Evolutionary conservation across 192 early-diverging fungal species (phyloP).

Genomic region (Backusella australiensis): DNA sequence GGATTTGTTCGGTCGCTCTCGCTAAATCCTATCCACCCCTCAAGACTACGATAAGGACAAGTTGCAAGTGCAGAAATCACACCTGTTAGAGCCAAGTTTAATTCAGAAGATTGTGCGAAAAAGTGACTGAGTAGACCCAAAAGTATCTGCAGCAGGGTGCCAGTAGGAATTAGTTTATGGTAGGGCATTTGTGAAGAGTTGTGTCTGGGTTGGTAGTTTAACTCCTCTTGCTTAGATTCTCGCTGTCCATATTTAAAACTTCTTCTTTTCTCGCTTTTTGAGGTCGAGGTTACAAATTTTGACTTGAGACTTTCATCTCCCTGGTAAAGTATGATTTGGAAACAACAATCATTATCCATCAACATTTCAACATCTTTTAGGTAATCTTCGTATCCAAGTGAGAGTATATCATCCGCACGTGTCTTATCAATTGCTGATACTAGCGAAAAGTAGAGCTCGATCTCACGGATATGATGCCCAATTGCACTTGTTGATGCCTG

Average conservation of each 20-base stretch:
- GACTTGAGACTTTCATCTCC: background rate
- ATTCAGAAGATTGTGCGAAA: constrained; percentile 82
- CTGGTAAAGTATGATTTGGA: constrained; percentile 18
- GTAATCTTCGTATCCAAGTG: constrained; percentile 55
- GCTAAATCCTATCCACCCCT: constrained; percentile 66
- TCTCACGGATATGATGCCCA: constrained; percentile 57
- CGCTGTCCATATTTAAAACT: constrained; percentile 53
- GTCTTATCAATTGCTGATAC: constrained; percentile 50
- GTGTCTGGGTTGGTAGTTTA: constrained; percentile 19
- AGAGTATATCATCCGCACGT: constrained; percentile 38
- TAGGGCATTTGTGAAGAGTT: constrained; percentile 19
- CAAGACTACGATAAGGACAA: constrained; percentile 70
- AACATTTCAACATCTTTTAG: constrained; percentile 49
- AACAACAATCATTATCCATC: constrained; percentile 50
- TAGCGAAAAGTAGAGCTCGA: constrained; percentile 56
- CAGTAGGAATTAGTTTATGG: constrained; percentile 45
- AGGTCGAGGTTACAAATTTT: constrained; percentile 9
- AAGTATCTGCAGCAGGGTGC: constrained; percentile 68
- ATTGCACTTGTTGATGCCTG: constrained; percentile 32
- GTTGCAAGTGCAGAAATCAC: constrained; percentile 79
- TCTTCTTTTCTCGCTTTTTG: constrained; percentile 39
- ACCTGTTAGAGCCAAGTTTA: constrained; percentile 91
- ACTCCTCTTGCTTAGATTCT: constrained; percentile 24
- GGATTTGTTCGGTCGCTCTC: constrained; percentile 41
- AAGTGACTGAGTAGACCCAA: constrained; percentile 70